Percentiles rank a stretch among this genome's conserved stretches.
phyloP scores from a whole-genome alignment of 495 filamentous ascomycete species.

The Halenospora varia region DNA sequence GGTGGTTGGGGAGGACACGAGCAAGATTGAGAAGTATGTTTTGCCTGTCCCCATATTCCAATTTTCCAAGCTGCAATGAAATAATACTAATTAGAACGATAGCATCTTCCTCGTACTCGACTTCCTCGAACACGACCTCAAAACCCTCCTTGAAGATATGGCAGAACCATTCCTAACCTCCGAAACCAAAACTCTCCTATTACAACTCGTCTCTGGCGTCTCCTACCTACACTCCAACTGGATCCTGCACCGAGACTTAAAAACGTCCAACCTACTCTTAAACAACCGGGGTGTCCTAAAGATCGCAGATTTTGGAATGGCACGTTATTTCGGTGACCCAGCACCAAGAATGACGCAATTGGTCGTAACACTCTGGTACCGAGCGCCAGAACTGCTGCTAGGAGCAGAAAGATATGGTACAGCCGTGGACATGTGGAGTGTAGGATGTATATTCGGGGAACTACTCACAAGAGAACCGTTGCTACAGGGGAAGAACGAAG shows the following conservation, averaged over 20 bases:
- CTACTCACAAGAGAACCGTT: slow-evolving; percentile 79
- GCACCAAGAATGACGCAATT: slow-evolving; percentile 83
- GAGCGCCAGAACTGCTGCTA: slow-evolving; percentile 84
- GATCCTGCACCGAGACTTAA: slow-evolving; percentile 96
- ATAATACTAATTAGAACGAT: slow-evolving; percentile 12
- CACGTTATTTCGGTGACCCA: slow-evolving; percentile 81
- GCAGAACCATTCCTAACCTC: slow-evolving; percentile 88
- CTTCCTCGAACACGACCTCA: slow-evolving; percentile 97
- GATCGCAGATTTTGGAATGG: slow-evolving; percentile 97
- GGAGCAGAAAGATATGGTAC: slow-evolving; percentile 72
- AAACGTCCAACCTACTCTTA: slow-evolving; percentile 92
- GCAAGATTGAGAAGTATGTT: slow-evolving; percentile 67
- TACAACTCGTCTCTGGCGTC: slow-evolving; percentile 77
- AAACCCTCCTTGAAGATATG: slow-evolving; percentile 91
- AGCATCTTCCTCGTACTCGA: slow-evolving; percentile 96
- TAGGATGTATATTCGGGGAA: slow-evolving; percentile 96
- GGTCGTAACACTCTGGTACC: slow-evolving; percentile 97
- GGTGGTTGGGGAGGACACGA: slow-evolving; percentile 67
- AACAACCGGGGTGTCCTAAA: slow-evolving; percentile 95
- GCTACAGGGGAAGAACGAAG: slow-evolving; percentile 90
- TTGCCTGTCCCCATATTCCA: not conserved
- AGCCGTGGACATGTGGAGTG: slow-evolving; percentile 90
- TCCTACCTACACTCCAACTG: slow-evolving; percentile 84
- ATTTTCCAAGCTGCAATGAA: not conserved
- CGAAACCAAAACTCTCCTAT: slow-evolving; percentile 85